A percentile compares a stretch with the other conserved stretches of the same genome.
Conservation (phyloP, 2,329 filamentous ascomycete genomes). For the Biscogniauxia mediterranea region DNA sequence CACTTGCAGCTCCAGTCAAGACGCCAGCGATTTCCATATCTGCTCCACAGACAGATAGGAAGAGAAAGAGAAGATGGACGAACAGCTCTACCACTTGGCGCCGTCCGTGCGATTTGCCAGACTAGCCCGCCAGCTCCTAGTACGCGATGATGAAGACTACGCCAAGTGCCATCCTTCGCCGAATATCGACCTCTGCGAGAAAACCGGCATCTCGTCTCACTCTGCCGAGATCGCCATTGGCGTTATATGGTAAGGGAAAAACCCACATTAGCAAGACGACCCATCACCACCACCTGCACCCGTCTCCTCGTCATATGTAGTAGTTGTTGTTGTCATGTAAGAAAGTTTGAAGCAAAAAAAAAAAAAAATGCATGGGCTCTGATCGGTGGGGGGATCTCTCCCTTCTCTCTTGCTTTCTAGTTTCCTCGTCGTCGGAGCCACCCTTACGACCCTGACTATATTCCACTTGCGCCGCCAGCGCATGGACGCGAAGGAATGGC, state of each 20-base stretch:
- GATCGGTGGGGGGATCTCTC: no score
- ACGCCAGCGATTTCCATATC: neutral
- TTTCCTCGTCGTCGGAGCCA: conserved; percentile 19
- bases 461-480: conserved; percentile 28
- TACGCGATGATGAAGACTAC: conserved; percentile 14
- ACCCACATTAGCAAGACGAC: no score
- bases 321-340: no score
- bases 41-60: neutral
- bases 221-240: conserved; percentile 24
- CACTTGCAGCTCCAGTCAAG: neutral
- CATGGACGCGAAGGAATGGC: conserved; percentile 27
- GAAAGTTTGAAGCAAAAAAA: no score
- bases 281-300: neutral
- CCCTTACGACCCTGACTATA: conserved; percentile 19
- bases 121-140: conserved; percentile 18
- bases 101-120: conserved; percentile 11
- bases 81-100: neutral
- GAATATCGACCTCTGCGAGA: conserved; percentile 31
- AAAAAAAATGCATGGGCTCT: no score
- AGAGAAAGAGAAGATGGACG: neutral
- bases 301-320: neutral
- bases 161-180: conserved; percentile 26
- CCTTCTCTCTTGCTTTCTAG: conserved; percentile 12
- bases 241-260: conserved; percentile 21
- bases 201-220: conserved; percentile 20